These are phyloP conservation scores for Phyllosticta citrichinensis DNA, from an alignment of 2,329 filamentous ascomycete species.

Conservation along the genomic window DNA sequence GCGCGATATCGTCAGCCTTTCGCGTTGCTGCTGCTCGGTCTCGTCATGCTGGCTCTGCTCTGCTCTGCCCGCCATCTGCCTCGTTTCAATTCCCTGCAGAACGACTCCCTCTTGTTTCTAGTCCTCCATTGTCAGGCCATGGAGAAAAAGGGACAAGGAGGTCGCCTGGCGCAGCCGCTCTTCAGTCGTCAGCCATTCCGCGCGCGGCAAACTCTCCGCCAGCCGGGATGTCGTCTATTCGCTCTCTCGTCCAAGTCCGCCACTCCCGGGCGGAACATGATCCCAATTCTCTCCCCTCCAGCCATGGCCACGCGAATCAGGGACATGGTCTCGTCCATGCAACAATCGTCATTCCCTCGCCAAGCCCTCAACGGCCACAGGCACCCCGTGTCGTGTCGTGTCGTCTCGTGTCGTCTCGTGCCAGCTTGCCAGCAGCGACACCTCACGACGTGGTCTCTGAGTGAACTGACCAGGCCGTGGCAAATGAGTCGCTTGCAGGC, in stretches of 20 bases:
- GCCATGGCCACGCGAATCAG: not conserved
- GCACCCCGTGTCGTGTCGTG: not conserved
- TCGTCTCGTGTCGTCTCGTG: not conserved
- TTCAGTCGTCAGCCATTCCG: not conserved
- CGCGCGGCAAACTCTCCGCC: not conserved
- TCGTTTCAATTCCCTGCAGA: not conserved
- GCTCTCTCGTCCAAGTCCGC: not conserved
- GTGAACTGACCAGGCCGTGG: not conserved
- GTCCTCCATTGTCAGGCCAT: not conserved
- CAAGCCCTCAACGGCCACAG: not conserved
- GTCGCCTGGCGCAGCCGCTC: too few relatives aligned
- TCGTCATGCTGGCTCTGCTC: too few relatives aligned
- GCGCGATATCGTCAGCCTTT: not conserved
- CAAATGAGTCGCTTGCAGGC: not conserved
- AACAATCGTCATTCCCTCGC: not conserved
- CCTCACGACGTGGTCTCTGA: not conserved
- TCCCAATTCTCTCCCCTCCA: not conserved
- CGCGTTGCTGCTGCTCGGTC: not conserved
- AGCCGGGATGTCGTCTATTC: not conserved
- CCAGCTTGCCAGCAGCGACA: not conserved
- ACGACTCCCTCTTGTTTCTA: too few relatives aligned
- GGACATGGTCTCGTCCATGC: not conserved
- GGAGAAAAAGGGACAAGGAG: not conserved
- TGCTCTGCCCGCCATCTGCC: not conserved
- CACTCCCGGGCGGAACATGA: not conserved